Base-by-base conservation (phyloP, 148 eudicot species). In the Hydrangea macrophylla region DNA sequence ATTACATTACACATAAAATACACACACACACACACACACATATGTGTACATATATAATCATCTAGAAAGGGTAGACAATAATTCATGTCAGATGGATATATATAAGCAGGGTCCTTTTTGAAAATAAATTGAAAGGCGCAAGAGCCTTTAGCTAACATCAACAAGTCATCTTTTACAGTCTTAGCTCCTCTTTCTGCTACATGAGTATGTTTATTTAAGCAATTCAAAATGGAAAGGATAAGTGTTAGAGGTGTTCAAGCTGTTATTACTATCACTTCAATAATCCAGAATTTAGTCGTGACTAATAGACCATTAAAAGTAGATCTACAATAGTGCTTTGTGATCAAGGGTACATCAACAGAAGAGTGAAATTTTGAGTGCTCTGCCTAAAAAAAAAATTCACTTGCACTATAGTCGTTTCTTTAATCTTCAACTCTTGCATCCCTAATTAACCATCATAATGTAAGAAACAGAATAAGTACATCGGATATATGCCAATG, bases 1-100 rank as follows among this genome's bases (percentile, higher is more conserved):
- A 75, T 63, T 18, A 48, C 18, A 71, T 17, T 31, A 36, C 37
- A 30, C n/a, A n/a, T n/a, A n/a, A n/a, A n/a, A n/a, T n/a, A n/a
- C n/a, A n/a, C n/a, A n/a, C n/a, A n/a, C n/a, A n/a, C n/a, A n/a
- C n/a, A n/a, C n/a, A n/a, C n/a, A n/a, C n/a, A n/a, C n/a, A n/a
- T n/a, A n/a, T n/a, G n/a, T n/a, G n/a, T n/a, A n/a, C n/a, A n/a
- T n/a, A 48, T 17, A 18, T 48, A n/a, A 48, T 48, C 23, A 18
- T 10, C 53, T 18, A 17, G 20, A 48, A 48, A 18, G 23, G 13
- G 11, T 42, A 18, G 5, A 12, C 50, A 11, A 0, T 11, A 11
- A 42, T 18, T 42, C 11, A 2, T 3, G 15, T 42, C 50, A 12
- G 50, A 42, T 42, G 15, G 15, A 42, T 7, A 1, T 10, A 9